phyloP scores from a whole-genome alignment of 139 green algal genomes.

The Chlorella ohadii region DNA sequence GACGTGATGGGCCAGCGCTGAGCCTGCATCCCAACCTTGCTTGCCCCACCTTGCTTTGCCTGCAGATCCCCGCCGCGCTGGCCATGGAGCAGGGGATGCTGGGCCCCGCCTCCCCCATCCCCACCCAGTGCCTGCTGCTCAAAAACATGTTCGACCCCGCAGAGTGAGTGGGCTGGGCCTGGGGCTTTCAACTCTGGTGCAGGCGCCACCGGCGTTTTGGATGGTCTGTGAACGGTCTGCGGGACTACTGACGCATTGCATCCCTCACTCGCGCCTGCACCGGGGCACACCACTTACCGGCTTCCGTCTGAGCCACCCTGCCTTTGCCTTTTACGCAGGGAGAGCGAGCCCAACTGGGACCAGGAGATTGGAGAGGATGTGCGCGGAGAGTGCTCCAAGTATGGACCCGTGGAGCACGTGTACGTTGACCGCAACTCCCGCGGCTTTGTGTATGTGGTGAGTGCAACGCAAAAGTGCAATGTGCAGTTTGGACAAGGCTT shows the following conservation, averaged over 20 bases:
- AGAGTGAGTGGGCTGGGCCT: constrained; percentile 43
- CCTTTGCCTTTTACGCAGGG: constrained; percentile 32
- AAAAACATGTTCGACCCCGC: constrained; percentile 96
- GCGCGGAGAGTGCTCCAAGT: constrained; percentile 91
- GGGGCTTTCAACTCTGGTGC: no score
- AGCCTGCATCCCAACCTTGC: background rate
- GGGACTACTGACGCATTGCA: no score
- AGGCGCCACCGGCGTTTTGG: no score
- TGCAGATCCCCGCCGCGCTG: constrained; percentile 22
- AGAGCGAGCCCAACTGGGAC: constrained; percentile 86
- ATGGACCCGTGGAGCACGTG: constrained; percentile 83
- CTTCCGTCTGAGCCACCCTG: no score
- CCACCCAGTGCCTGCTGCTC: constrained; percentile 92
- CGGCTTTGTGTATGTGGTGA: constrained; percentile 92
- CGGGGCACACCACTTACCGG: no score
- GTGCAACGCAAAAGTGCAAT: background rate
- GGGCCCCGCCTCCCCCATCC: constrained; percentile 89
- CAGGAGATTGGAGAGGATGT: constrained; percentile 92
- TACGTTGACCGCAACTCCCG: constrained; percentile 80
- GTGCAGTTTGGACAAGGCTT: no score
- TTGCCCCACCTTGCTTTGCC: background rate
- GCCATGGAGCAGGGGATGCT: constrained; percentile 81
- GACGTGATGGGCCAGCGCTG: no score
- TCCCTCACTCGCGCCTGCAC: no score
- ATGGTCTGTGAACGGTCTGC: no score